Evolutionary conservation across 2,329 filamentous ascomycete genomes (phyloP).

Genomic region (Coniella vitis): DNA sequence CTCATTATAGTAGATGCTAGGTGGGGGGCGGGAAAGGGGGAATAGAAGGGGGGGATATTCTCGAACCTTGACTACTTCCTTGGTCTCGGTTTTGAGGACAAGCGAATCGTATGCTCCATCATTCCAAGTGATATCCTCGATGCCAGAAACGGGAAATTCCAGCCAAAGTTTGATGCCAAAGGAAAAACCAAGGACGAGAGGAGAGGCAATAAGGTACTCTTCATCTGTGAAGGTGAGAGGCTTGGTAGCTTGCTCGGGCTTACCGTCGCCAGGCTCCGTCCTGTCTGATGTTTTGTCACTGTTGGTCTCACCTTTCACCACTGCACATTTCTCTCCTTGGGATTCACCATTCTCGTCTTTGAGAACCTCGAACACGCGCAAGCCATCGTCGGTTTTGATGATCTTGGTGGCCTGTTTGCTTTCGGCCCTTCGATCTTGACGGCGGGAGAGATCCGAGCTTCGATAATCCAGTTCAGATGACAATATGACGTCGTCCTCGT

Average conservation of each 20-base stretch:
- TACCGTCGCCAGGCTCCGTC: slow-evolving; percentile 18
- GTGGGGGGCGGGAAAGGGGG: no score
- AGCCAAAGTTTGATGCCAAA: slow-evolving; percentile 89
- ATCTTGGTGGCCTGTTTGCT: slow-evolving; percentile 45
- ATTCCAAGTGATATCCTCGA: slow-evolving; percentile 81
- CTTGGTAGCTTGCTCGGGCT: slow-evolving; percentile 26
- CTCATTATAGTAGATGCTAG: background rate
- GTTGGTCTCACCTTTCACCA: slow-evolving; percentile 32
- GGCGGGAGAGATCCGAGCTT: no score
- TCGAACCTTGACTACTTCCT: slow-evolving; percentile 57
- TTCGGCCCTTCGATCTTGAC: slow-evolving; percentile 30
- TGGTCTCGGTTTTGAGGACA: slow-evolving; percentile 58
- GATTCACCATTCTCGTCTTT: slow-evolving; percentile 30
- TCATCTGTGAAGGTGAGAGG: slow-evolving; percentile 65
- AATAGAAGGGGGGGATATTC: no score
- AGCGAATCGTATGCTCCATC: slow-evolving; percentile 74
- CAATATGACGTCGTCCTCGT: no score
- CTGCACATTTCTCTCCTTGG: slow-evolving; percentile 47
- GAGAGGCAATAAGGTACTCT: slow-evolving; percentile 75
- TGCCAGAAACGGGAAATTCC: slow-evolving; percentile 73
- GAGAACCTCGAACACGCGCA: slow-evolving; percentile 27
- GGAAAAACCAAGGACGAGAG: slow-evolving; percentile 78
- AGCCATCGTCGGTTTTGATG: slow-evolving; percentile 37
- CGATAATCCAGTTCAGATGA: no score
- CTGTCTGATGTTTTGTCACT: slow-evolving; percentile 15